phyloP scores from a whole-genome alignment of 805 yeast genomes.

The Cyberlindnera subsufficiens region DNA sequence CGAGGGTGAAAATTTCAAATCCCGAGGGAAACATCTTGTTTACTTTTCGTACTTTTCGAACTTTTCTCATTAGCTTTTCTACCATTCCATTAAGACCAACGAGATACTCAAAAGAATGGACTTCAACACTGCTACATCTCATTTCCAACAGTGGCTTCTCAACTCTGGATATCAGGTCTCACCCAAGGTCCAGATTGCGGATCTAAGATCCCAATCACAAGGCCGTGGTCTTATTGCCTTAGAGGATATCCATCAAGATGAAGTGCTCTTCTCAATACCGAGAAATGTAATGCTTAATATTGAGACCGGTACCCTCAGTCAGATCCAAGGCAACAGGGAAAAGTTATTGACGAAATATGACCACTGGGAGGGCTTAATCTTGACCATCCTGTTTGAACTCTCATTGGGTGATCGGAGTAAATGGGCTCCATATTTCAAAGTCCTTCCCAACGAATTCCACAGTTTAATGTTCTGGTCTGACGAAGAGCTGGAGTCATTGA shows the following conservation, averaged over 20 bases:
- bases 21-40: no score
- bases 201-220: conserved; percentile 50
- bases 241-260: conserved; percentile 55
- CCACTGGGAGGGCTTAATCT: conserved; percentile 77
- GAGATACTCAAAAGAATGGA: conserved; percentile 5
- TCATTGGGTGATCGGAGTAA: conserved; percentile 38
- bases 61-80: no score
- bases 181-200: conserved; percentile 52
- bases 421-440: conserved; percentile 69
- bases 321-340: conserved; percentile 27
- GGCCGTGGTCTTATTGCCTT: conserved; percentile 77
- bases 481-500: conserved; percentile 46
- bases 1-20: no score
- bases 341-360: conserved; percentile 36
- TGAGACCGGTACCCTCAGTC: conserved; percentile 44
- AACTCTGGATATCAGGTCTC: conserved; percentile 42
- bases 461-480: conserved; percentile 79
- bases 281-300: conserved; percentile 49
- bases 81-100: no score
- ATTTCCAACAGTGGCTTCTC: conserved; percentile 41
- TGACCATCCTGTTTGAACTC: conserved; percentile 60
- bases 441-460: conserved; percentile 60
- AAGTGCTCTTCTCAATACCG: conserved; percentile 66
- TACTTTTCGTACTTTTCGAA: no score
- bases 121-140: conserved; percentile 28